phyloP scores from a whole-genome alignment of 129 eudicot genomes.

The Scalesia atractyloides region DNA sequence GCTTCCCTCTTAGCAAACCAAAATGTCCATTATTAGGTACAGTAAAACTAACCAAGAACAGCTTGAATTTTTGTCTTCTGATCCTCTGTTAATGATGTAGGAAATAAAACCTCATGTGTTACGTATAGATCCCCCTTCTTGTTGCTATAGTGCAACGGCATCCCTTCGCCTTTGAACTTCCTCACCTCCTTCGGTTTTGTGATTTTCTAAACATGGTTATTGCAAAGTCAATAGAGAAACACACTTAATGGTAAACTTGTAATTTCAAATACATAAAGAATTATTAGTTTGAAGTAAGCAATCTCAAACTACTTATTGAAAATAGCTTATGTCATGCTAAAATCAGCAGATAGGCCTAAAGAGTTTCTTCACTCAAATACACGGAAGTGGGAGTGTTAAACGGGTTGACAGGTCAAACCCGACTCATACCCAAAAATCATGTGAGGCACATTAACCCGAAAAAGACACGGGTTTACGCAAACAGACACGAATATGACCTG shows the following conservation, averaged over 20 bases:
- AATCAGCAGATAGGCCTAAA: neutral
- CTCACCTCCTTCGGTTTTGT: conserved; percentile 90
- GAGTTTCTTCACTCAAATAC: neutral
- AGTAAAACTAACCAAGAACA: conserved; percentile 49
- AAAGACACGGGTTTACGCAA: neutral
- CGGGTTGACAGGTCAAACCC: neutral
- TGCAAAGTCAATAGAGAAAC: neutral
- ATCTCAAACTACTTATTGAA: neutral
- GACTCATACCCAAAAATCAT: neutral
- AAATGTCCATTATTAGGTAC: neutral
- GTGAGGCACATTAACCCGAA: neutral
- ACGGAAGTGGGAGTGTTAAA: neutral
- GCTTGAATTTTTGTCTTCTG: conserved; percentile 78
- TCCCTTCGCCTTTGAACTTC: conserved; percentile 93
- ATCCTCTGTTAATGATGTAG: conserved; percentile 69
- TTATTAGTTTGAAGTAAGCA: neutral
- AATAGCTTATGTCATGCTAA: neutral
- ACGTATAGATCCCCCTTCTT: conserved; percentile 82
- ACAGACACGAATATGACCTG: too few species aligned
- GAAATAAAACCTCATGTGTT: conserved; percentile 79
- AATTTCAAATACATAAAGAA: too few species aligned
- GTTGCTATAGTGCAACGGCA: conserved; percentile 80
- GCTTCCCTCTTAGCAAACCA: conserved; percentile 6
- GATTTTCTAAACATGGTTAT: conserved; percentile 52
- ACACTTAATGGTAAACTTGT: neutral